phyloP scores from a whole-genome alignment of 441 rosid genomes.

The Omphalea diandra region DNA sequence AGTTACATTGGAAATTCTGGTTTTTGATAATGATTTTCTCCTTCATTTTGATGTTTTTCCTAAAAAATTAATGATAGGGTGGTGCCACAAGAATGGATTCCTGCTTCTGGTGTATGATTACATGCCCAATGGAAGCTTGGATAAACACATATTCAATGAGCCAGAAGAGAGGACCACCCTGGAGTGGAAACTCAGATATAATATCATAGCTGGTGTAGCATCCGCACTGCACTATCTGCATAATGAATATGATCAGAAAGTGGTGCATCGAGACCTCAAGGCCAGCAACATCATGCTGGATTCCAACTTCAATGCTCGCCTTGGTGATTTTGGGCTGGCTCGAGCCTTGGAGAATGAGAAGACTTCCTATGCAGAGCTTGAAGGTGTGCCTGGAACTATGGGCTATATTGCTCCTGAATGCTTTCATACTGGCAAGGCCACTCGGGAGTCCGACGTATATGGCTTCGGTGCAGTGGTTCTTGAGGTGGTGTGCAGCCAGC shows the following conservation, averaged over 20 bases:
- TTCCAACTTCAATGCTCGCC: conserved; percentile 44
- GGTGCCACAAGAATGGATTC: conserved; percentile 52
- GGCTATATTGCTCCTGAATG: conserved; percentile 58
- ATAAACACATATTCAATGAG: conserved; percentile 38
- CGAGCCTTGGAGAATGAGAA: background rate
- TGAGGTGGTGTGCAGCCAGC: conserved; percentile 50
- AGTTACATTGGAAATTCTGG: too few relatives aligned
- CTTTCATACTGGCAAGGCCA: conserved; percentile 44
- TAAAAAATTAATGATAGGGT: conserved; percentile 30
- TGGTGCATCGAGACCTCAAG: conserved; percentile 58
- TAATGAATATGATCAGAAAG: conserved; percentile 49
- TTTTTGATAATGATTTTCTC: too few relatives aligned
- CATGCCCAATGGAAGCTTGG: conserved; percentile 62
- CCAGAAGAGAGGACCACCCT: conserved; percentile 26
- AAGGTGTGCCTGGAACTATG: conserved; percentile 10
- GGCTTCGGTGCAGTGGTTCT: conserved; percentile 51
- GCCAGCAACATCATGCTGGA: conserved; percentile 60
- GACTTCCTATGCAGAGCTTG: background rate
- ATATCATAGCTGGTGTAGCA: conserved; percentile 47
- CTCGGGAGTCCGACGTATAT: conserved; percentile 53
- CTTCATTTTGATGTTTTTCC: too few relatives aligned
- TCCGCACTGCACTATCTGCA: conserved; percentile 59
- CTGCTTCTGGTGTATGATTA: conserved; percentile 49
- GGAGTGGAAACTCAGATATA: conserved; percentile 40
- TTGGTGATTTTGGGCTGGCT: conserved; percentile 47